A percentile compares a stretch with the other conserved stretches of the same genome.
phyloP scores from a whole-genome alignment of 257 asterid species.

The Perilla frutescens region DNA sequence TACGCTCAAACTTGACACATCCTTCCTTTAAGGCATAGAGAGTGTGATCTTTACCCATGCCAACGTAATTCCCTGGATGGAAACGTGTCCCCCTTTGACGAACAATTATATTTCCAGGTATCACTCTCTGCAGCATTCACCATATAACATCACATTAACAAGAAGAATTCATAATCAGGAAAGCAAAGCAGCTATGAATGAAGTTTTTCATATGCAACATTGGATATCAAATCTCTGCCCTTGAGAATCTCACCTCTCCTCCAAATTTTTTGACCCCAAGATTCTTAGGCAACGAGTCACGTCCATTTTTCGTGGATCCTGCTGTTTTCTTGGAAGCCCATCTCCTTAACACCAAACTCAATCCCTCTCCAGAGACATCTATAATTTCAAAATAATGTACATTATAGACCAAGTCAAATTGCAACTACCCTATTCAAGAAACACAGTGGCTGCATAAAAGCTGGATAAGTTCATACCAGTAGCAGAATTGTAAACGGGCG shows the following conservation, averaged over 20 bases:
- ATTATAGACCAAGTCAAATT: constrained; percentile 1
- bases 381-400: neutral
- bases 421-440: neutral
- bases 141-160: constrained; percentile 23
- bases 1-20: constrained; percentile 72
- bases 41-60: constrained; percentile 90
- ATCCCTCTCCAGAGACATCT: constrained; percentile 82
- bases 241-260: constrained; percentile 73
- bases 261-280: constrained; percentile 95
- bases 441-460: neutral
- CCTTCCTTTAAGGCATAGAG: constrained; percentile 91
- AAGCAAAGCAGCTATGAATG: neutral
- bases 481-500: constrained; percentile 59
- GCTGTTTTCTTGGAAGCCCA: constrained; percentile 96
- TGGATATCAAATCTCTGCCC: constrained; percentile 13
- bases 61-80: constrained; percentile 89
- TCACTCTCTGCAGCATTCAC: constrained; percentile 64
- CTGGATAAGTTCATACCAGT: constrained; percentile 49
- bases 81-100: constrained; percentile 97
- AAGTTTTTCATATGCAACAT: neutral
- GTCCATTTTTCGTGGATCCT: constrained; percentile 94
- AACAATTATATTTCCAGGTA: constrained; percentile 90
- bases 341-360: constrained; percentile 76
- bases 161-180: neutral
- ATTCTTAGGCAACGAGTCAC: constrained; percentile 86